Evolutionary conservation across 1,139 yeast genomes (phyloP).

Genomic region (Taphrina populina): DNA sequence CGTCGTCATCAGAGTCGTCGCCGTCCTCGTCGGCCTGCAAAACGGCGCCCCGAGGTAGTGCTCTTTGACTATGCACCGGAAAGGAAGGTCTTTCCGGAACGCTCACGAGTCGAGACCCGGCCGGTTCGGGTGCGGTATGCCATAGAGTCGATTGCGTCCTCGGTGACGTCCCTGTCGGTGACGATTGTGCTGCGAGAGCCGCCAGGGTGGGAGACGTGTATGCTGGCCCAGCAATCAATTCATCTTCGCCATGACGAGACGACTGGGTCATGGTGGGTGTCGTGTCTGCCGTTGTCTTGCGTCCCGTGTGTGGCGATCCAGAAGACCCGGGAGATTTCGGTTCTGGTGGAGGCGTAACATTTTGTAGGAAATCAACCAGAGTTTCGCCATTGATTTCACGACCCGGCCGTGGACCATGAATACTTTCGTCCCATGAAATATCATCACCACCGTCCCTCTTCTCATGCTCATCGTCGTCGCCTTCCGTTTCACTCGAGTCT

Average conservation of each 20-base stretch:
- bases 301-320: not conserved
- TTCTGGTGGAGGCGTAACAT: slow-evolving; percentile 13
- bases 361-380: slow-evolving; percentile 20
- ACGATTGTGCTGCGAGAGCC: not conserved
- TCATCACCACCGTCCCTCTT: too few species aligned
- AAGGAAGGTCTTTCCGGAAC: not conserved
- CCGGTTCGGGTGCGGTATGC: not conserved
- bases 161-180: not conserved
- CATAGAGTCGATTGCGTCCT: not conserved
- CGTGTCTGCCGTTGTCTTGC: not conserved
- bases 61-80: slow-evolving; percentile 2
- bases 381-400: slow-evolving; percentile 7
- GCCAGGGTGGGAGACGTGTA: slow-evolving; percentile 4
- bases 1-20: slow-evolving; percentile 12
- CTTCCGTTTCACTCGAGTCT: slow-evolving; percentile 5
- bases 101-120: not conserved
- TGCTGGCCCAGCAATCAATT: slow-evolving; percentile 26
- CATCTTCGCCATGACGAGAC: not conserved
- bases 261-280: not conserved
- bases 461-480: slow-evolving; percentile 18
- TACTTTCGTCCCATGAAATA: slow-evolving; percentile 7
- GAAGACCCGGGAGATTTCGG: not conserved
- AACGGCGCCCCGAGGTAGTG: not conserved
- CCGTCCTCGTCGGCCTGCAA: slow-evolving; percentile 7
- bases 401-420: slow-evolving; percentile 4